Evolutionary conservation across 352 stramenopile genomes (phyloP).

Genomic region (Thraustochytrium striatum): DNA sequence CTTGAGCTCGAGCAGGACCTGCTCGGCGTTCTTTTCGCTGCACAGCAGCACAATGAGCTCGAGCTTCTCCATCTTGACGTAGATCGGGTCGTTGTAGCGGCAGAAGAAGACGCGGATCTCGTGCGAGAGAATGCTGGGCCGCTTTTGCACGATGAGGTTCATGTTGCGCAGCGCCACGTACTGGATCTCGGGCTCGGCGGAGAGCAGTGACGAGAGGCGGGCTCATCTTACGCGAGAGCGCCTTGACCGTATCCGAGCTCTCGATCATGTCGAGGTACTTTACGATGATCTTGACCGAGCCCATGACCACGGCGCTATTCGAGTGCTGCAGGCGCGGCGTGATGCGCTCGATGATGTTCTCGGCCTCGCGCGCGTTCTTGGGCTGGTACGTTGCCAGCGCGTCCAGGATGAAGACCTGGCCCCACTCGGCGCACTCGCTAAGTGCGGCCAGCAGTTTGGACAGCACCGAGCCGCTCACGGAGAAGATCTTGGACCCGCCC

Average conservation of each 20-base stretch:
- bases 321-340: slow-evolving; percentile 94
- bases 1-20: slow-evolving; percentile 96
- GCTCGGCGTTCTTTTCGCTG: slow-evolving; percentile 96
- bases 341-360: slow-evolving; percentile 97
- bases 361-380: slow-evolving; percentile 87
- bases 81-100: slow-evolving; percentile 99
- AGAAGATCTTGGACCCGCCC: slow-evolving; percentile 83
- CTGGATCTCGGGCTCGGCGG: slow-evolving; percentile 95
- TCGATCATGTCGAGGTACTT: slow-evolving; percentile 85
- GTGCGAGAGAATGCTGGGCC: slow-evolving; percentile 88
- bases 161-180: slow-evolving; percentile 99
- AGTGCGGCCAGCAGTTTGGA: slow-evolving; percentile 92
- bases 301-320: slow-evolving; percentile 97
- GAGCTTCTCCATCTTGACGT: slow-evolving; percentile 98
- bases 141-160: slow-evolving; percentile 98
- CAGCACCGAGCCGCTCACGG: slow-evolving; percentile 83
- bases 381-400: slow-evolving; percentile 90
- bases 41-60: slow-evolving; percentile 99
- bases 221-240: slow-evolving; percentile 87
- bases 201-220: slow-evolving; percentile 95
- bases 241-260: slow-evolving; percentile 81
- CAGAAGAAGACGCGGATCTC: slow-evolving; percentile 95
- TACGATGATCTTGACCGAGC: slow-evolving; percentile 92
- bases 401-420: slow-evolving; percentile 97
- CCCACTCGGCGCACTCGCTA: slow-evolving; percentile 99